Base-by-base conservation (phyloP, 495 filamentous ascomycete genomes). In the Aspergillus kassunensis region DNA sequence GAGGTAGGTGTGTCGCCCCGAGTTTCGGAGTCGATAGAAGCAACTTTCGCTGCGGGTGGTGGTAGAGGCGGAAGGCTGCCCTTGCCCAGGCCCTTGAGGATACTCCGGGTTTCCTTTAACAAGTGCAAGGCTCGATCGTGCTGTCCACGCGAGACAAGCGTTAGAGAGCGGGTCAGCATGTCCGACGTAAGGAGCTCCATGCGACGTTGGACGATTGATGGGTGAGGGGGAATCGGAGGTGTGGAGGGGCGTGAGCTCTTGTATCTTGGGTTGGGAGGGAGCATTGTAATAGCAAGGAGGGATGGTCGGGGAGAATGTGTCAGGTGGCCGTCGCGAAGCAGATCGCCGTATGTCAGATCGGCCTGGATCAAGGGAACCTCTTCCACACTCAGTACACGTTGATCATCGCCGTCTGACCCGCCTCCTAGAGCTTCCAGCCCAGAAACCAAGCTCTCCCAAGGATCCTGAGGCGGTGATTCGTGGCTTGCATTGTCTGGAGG, bases 171-270 rank as follows among this genome's bases (percentile, higher is more conserved):
- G 9, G 90, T 96, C 49, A 99, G 76, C 93, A 99, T 99, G 67
- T 99, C 93, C 3, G 95, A 97, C 1, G 95, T 97, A 23, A 99
- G 80, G 3, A 99, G 75, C 69, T 99, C 93, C 93, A 99, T 99
- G 36, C 93, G 85, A 31, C 93, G 84, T 68, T 99, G 93, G 8
- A 99, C 95, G 48, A 99, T 89, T 45, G 87, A 88, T 4, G 93
- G 93, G 57, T 97, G 93, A 29, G 93, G 95, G 15, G 93, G 93
- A 52, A 99, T 97, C 8, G 91, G 89, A 20, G 91, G 91, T 34
- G 89, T 85, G 50, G 60, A 50, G 20, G 82, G 84, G 63, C 75
- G 80, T 48, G 58, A 51, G 50, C 54, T 76, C 65, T 85, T 89
- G 59, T 74, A 66, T 41, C 74, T 81, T 6, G 80, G 73, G 20